Evolutionary conservation across 2,329 filamentous ascomycete species (phyloP), one percentile per base, ranked within the genome.

Genomic region (Verticillium isaacii): DNA sequence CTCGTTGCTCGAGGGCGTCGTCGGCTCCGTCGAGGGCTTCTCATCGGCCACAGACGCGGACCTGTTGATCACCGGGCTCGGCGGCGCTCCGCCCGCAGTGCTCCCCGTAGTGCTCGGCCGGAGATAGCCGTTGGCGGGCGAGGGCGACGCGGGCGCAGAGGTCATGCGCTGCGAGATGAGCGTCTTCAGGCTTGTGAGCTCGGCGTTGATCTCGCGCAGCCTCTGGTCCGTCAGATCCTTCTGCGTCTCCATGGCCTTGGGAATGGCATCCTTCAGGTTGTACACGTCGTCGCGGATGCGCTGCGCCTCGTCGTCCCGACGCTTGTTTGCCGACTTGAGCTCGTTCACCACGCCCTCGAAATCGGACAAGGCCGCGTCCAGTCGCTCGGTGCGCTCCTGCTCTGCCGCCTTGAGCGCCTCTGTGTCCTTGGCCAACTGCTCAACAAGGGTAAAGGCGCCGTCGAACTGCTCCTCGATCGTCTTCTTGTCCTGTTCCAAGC

Each of bases 401-500:
- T 99, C 95, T 0, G 93, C 89, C 5, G 86, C 83, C 78, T 99
- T 99, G 63, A 99, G 85, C 9, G 88, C 85, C 60, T 93, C 88
- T 0, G 95, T 99, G 74, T 99, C 96, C 68, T 92, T 91, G 41
- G 91, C 87, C 1, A 99, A 85, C 72, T 98, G 95, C 63, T 99
- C 95, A 12, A 99, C 88, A 15, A 98, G 84, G 19, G 89, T 82
- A 73, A 99, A 99, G 2, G 94, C 92, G 70, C 91, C 91, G 68
- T 95, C 91, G 75, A 99, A 99, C 63, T 94, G 90, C 66, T 93
- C 93, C 73, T 98, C 93, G 62, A 99, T 93, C 45, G 87, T 86
- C 65, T 92, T 87, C 77, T 99, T 99, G 75, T 99, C 95, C 73
- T 96, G 90, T 71, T 97, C 92, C 11, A 99, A 82, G 72, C 96